Evolutionary conservation across 2,329 filamentous ascomycete species (phyloP), one percentile per base, ranked within the genome.

Genomic region (Beauveria medogensis): DNA sequence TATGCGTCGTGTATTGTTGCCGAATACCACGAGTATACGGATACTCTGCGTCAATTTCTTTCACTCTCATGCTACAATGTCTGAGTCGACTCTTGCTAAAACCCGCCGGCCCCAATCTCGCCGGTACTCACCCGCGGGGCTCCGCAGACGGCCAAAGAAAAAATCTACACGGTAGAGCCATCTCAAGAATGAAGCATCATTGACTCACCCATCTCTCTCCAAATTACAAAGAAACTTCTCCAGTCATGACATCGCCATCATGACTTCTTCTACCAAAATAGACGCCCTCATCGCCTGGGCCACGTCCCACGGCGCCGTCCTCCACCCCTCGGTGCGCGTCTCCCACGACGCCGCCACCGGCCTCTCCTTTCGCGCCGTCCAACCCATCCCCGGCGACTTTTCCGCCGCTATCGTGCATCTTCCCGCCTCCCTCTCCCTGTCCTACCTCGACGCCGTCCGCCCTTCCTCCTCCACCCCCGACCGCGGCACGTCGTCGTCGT

Each of bases 401-500:
- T 80, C 79, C 41, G 69, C 72, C 37, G 69, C 72, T 28, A 74
- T 85, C 46, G 80, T 85, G 63, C 74, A 72, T 37, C 80, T 85
- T 46, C 80, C 83, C 14, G 71, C 81, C n/a, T 65, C 70, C 4
- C 77, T 80, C 14, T 80, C 81, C 0, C 76, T 88, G 6, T 87
- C 84, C 0, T 87, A 81, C 67, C 73, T 86, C 58, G 82, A 87
- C 67, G 78, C 81, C 28, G 67, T 82, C 8, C 67, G 73, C 69
- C 5, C 71, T 79, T 5, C 71, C 79, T 2, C 79, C 18, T 20
- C 80, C 1, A 79, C 84, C 0, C 81, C 88, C 65, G 82, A 88
- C 60, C 73, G 86, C 53, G 80, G 83, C 9, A 80, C 86, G 5
- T 14, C 24, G 9, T 8, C 41, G 22, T 22, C 86, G 5, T 14